These are phyloP conservation scores for Pseudogymnoascus destructans DNA, from an alignment of 2,329 filamentous ascomycete species.

Conservation along the genomic window DNA sequence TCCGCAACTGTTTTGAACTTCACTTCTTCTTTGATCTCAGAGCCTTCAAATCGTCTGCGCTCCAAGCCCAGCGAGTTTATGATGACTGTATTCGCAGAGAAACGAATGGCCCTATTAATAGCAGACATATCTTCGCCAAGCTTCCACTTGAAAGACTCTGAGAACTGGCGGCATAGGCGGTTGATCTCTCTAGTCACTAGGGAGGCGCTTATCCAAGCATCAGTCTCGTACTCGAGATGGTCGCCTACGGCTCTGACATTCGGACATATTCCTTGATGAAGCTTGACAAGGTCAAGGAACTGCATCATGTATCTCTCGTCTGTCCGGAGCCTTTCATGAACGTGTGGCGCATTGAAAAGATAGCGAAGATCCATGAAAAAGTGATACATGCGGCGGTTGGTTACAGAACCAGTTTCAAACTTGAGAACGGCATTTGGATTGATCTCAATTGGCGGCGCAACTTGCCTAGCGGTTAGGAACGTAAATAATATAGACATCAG, in stretches of 20 bases:
- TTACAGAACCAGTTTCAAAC: slow-evolving; percentile 88
- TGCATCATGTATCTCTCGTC: slow-evolving; percentile 85
- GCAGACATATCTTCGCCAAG: slow-evolving; percentile 50
- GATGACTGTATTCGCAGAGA: slow-evolving; percentile 71
- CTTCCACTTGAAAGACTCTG: slow-evolving; percentile 68
- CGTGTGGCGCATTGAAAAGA: slow-evolving; percentile 75
- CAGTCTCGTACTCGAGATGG: slow-evolving; percentile 95
- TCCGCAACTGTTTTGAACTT: slow-evolving; percentile 65
- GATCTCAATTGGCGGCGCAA: slow-evolving; percentile 84
- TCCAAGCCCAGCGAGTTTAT: slow-evolving; percentile 84
- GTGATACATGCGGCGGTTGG: slow-evolving; percentile 90
- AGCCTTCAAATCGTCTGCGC: slow-evolving; percentile 67
- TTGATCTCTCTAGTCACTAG: slow-evolving; percentile 93
- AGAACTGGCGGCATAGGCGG: slow-evolving; percentile 74
- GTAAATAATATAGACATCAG: slow-evolving; percentile 95
- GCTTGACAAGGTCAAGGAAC: slow-evolving; percentile 87
- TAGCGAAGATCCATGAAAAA: slow-evolving; percentile 94
- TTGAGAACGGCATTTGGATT: slow-evolving; percentile 75
- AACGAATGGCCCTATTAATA: slow-evolving; percentile 58
- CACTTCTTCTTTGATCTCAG: slow-evolving; percentile 78
- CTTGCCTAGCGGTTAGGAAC: slow-evolving; percentile 89
- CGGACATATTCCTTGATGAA: slow-evolving; percentile 94
- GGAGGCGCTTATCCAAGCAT: slow-evolving; percentile 94
- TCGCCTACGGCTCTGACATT: slow-evolving; percentile 86
- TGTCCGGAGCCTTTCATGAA: slow-evolving; percentile 69